These are phyloP conservation scores for Trichoderma brevicompactum DNA, from an alignment of 2,329 filamentous ascomycete genomes.

Conservation along the genomic window DNA sequence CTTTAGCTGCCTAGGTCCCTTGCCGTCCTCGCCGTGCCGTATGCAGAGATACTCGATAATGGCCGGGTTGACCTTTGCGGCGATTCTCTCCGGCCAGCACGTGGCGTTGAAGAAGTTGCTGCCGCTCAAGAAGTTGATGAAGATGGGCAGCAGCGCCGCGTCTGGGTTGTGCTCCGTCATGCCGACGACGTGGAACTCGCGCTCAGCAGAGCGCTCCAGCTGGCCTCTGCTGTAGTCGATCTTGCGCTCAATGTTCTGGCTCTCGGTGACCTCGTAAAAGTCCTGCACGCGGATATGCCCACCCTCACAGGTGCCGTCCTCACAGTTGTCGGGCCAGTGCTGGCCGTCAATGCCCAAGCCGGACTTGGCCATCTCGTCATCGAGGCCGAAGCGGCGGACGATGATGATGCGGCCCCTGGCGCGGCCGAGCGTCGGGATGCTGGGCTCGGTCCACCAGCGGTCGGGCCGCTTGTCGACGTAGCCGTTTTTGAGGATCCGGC, in stretches of 20 bases:
- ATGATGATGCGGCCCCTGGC: constrained; percentile 83
- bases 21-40: constrained; percentile 57
- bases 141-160: constrained; percentile 63
- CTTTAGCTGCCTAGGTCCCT: constrained; percentile 54
- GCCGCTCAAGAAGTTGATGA: constrained; percentile 86
- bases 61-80: constrained; percentile 82
- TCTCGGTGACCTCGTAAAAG: constrained; percentile 85
- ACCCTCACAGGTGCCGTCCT: constrained; percentile 69
- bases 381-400: constrained; percentile 76
- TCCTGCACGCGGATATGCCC: constrained; percentile 87
- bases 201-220: constrained; percentile 70
- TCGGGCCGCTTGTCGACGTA: constrained; percentile 64
- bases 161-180: constrained; percentile 37
- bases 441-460: constrained; percentile 79
- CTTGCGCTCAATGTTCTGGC: constrained; percentile 78
- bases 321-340: constrained; percentile 86
- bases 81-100: constrained; percentile 94
- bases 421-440: constrained; percentile 77
- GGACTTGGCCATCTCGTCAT: constrained; percentile 54
- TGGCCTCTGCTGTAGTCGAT: constrained; percentile 74
- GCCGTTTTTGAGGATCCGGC: constrained; percentile 70
- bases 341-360: constrained; percentile 66
- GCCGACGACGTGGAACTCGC: constrained; percentile 51
- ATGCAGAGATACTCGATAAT: constrained; percentile 66
- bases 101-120: constrained; percentile 92